Base-by-base conservation (phyloP, 106 monocot genomes). In the Dioscorea alata region DNA sequence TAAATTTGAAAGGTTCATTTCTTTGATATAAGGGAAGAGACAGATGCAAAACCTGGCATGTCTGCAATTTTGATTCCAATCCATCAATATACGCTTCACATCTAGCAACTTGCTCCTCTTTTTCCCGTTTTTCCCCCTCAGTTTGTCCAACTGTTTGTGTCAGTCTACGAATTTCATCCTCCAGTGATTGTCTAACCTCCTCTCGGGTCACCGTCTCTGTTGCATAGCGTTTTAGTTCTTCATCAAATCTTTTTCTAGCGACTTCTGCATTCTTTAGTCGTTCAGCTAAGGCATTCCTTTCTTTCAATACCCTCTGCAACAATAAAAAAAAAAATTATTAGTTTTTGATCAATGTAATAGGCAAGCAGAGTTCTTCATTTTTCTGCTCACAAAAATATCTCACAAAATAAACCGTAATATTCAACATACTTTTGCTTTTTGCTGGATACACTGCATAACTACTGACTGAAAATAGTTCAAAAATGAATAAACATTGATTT, bases 81-180 rank as follows among this genome's bases (percentile, higher is more conserved):
- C 86, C 86, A 83, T 89, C 84, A 68, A 97, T 97, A 64, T 87
- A 92, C 32, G 86, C 89, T 81, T 92, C 92, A 81, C 86, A 97
- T 35, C 79, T 82, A 69, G 82, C 71, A 72, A 97, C 78, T 63
- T 97, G 92, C n/a, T 79, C 86, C 80, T 97, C 91, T 72, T 92
- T 97, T 70, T 97, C 96, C 53, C 84, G 75, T 74, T 97, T 97
- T 74, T 97, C 96, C 65, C 84, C 89, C 76, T 89, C 86, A 61
- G 84, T 84, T 80, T 92, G 91, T 49, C 82, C 86, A 73, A 92
- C 96, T 53, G 84, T 86, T 75, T 92, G 62, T 19, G 82, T 92
- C 35, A 97, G 72, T 31, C 86, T 73, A 49, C 86, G 72, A 22
- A 89, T 86, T 83, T 97, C 92, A 77, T 78, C 77, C 72, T 88